Evolutionary conservation across 73 alveolate species (phyloP), one percentile per base, ranked within the genome.

Genomic region (Paramecium sexaurelia): DNA sequence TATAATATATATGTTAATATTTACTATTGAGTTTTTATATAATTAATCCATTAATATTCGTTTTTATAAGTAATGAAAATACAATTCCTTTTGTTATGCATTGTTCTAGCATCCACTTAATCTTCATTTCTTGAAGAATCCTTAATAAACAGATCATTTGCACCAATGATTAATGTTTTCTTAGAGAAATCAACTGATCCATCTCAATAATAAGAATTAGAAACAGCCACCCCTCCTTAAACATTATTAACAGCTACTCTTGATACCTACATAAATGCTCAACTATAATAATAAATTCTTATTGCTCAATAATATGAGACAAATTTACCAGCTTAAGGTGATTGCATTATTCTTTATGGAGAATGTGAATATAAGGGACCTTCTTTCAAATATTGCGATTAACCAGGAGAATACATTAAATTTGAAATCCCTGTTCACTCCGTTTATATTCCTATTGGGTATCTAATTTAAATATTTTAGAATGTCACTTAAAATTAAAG

Each of bases 271-370:
- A 61, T 61, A 7, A 29, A 61, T 29, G 39, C 83, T 26, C 3
- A 10, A 61, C 1, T 3, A 61, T 61, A 61, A 61, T 61, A 61
- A 61, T 61, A 61, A 61, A 39, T 39, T 13, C 56, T 73, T 10
- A 33, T 73, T 36, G 87, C 87, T 5, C 17, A 73, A 37, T 19
- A 27, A 36, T 78, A 78, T 15, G 73, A 78, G 15, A 20, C 8
- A 22, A 13, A 78, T 78, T 43, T 78, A 22, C 75, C 90, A 2
- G 73, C 90, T 7, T 1, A 39, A 1, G 75, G 90, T 2, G 90
- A 78, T 45, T 78, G 90, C 26, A 43, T 78, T 22, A 78, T 78
- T 45, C 68, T 78, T 45, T 78, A 78, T 43, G 55, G 75, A 37
- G 55, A 78, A 78, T 78, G 75, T 35, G 55, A 39, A 8, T 78